These are phyloP conservation scores for Kwoniella mangroviensis DNA, from an alignment of 768 basidiomycete species.

Conservation along the genomic window DNA sequence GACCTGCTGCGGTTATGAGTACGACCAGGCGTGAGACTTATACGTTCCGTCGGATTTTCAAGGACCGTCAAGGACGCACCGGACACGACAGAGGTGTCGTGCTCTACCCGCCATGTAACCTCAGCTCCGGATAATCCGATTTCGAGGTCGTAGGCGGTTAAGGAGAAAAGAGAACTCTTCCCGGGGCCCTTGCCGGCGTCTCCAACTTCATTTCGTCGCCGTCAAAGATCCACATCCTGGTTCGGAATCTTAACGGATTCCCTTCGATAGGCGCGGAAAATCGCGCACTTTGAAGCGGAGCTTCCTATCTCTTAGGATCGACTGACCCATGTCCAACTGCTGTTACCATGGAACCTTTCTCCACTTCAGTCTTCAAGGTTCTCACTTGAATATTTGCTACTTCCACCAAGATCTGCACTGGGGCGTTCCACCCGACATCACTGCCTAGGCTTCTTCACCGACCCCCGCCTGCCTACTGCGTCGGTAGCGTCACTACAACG, in stretches of 20 bases:
- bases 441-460: no score
- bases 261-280: conserved; percentile 74
- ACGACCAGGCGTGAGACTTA: conserved; percentile 73
- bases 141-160: conserved; percentile 75
- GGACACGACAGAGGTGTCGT: conserved; percentile 72
- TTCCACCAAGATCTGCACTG: conserved; percentile 87
- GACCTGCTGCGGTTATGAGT: conserved; percentile 77
- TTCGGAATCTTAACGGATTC: conserved; percentile 79
- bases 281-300: conserved; percentile 72
- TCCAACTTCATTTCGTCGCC: conserved; percentile 71
- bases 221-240: conserved; percentile 66
- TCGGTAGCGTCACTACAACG: conserved; percentile 68
- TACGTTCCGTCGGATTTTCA: conserved; percentile 79
- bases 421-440: conserved; percentile 74
- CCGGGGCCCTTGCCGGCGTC: conserved; percentile 71
- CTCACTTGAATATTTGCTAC: conserved; percentile 88
- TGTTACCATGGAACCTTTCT: conserved; percentile 86
- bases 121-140: conserved; percentile 75
- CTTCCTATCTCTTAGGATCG: conserved; percentile 80
- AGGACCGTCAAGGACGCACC: conserved; percentile 76
- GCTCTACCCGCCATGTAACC: conserved; percentile 75
- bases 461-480: conserved; percentile 46
- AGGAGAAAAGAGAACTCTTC: conserved; percentile 81
- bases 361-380: conserved; percentile 86
- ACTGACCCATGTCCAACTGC: conserved; percentile 85